These are phyloP conservation scores for Cyclanthera cordifolia DNA, from an alignment of 306 rosid species.

Conservation along the genomic window DNA sequence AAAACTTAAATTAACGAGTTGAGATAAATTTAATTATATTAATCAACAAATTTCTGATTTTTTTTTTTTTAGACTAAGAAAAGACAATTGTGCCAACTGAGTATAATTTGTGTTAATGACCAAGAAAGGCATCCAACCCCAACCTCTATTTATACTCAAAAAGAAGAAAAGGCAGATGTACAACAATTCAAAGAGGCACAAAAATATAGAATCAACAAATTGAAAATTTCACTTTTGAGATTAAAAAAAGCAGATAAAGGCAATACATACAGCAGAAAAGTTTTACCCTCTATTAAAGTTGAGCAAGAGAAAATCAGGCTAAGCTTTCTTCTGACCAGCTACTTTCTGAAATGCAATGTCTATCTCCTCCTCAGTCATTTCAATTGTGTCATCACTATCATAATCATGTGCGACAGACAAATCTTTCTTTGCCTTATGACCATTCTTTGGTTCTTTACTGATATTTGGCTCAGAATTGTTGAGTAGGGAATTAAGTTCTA, in stretches of 20 bases:
- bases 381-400: conserved; percentile 78
- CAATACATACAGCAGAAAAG: not conserved
- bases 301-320: not conserved
- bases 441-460: not conserved
- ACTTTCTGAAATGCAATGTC: conserved; percentile 47
- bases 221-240: not conserved
- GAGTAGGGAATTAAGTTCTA: conserved; percentile 34
- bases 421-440: not conserved
- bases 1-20: no score
- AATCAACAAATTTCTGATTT: no score
- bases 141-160: no score
- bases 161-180: no score
- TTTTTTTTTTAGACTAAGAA: no score
- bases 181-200: not conserved
- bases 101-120: no score
- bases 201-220: not conserved
- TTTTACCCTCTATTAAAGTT: not conserved
- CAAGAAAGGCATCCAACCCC: no score
- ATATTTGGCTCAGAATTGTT: conserved; percentile 19
- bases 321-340: conserved; percentile 30
- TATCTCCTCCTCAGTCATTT: conserved; percentile 85
- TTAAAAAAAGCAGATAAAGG: not conserved
- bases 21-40: no score
- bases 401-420: conserved; percentile 26
- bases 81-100: not conserved